Conservation (phyloP, 2,329 filamentous ascomycete species). For the Davidsoniella australis region DNA sequence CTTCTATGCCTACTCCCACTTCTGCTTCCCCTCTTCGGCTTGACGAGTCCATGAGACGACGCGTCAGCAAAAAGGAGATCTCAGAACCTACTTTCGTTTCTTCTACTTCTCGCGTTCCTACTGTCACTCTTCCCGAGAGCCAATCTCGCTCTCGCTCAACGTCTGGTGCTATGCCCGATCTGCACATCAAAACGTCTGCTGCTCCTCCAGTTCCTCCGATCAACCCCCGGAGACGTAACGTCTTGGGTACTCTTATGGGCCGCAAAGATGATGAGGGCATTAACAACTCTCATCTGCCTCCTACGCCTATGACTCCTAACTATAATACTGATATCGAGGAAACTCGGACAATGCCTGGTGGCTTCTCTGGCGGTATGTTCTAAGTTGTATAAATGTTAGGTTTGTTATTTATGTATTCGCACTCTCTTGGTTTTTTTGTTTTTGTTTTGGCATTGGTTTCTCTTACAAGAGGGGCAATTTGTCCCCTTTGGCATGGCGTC, state of each 20-base stretch:
- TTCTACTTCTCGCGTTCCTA: slow-evolving; percentile 28
- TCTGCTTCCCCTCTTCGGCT: slow-evolving; percentile 17
- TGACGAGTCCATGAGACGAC: slow-evolving; percentile 25
- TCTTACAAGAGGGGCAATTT: background rate
- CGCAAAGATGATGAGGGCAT: slow-evolving; percentile 9
- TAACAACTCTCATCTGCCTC: slow-evolving; percentile 8
- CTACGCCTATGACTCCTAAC: slow-evolving; percentile 5
- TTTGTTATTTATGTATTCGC: slow-evolving; percentile 1
- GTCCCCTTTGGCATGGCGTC: background rate
- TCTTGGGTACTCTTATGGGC: slow-evolving; percentile 19
- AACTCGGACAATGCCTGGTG: slow-evolving; percentile 6
- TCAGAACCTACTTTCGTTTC: slow-evolving; percentile 33
- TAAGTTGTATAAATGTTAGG: background rate
- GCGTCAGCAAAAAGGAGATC: slow-evolving; percentile 30
- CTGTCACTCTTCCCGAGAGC: slow-evolving; percentile 23
- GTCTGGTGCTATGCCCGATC: slow-evolving; percentile 24
- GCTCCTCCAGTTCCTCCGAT: slow-evolving; percentile 40
- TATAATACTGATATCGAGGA: slow-evolving; percentile 4
- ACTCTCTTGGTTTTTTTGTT: background rate
- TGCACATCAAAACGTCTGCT: slow-evolving; percentile 21
- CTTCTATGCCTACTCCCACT: background rate
- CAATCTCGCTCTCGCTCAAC: slow-evolving; percentile 20
- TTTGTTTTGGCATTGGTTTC: background rate
- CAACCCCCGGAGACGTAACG: slow-evolving; percentile 36
- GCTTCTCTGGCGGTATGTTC: slow-evolving; percentile 8